Evolutionary conservation across 2,329 filamentous ascomycete genomes (phyloP), one percentile per base, ranked within the genome.

Genomic region (Microdochium bolleyi): DNA sequence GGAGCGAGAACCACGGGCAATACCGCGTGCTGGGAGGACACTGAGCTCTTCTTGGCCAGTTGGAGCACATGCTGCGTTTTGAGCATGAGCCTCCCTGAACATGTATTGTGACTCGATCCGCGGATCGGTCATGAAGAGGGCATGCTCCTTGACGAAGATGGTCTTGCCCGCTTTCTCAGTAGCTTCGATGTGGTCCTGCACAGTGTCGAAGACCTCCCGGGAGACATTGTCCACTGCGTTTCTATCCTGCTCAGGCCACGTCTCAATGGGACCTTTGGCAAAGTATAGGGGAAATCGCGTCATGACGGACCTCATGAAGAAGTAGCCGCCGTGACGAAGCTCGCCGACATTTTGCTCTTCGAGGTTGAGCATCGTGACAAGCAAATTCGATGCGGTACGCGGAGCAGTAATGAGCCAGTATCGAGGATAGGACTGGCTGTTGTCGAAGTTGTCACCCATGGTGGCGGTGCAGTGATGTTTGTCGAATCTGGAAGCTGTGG

Each of bases 141-240:
- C 58, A 34, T 71, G 69, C 51, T 71, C 69, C 52, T 71, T 71
- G 41, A 65, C 57, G 48, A 69, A 67, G n/a, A 65, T 55, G 21
- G 57, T 56, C 48, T 67, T 65, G 27, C 58, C 58, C 24, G 62
- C 54, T 3, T 55, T 49, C 48, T 61, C 53, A 1, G 66, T 64
- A 2, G 51, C 49, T 2, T 53, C 37, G 4, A 62, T 53, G 32
- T 57, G 58, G 19, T 61, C 54, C 46, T 67, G 60, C 5, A 70
- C 50, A 1, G 52, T 53, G 24, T 65, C 54, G 41, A 66, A 57
- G 25, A 60, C 62, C 9, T 50, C 24, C 51, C 69, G 64, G 52
- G 61, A 64, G 24, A 24, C 34, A 1, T 53, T 50, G 22, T 56
- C 55, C 21, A 64, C 54, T 13, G 59, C 41, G 9, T 53, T 27